Percentiles rank a stretch among this genome's conserved stretches.
phyloP scores from a whole-genome alignment of 176 grass and related monocot genomes.

The Secale cereale region DNA sequence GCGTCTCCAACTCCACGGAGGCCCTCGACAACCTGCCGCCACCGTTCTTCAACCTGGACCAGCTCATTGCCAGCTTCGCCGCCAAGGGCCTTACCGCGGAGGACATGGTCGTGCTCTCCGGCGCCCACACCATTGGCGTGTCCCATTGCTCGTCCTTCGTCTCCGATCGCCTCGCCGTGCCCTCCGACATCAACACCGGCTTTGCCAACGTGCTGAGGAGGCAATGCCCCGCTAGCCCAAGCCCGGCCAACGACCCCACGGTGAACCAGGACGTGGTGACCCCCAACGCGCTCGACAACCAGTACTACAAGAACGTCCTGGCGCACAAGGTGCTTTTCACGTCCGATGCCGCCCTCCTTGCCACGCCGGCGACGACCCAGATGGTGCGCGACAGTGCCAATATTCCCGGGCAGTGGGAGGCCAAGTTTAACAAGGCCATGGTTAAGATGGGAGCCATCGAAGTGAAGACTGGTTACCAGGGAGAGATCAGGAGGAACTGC shows the following conservation, averaged over 20 bases:
- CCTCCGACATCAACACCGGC: conserved; percentile 15
- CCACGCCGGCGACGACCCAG: not conserved
- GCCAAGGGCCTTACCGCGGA: not conserved
- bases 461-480: not conserved
- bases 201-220: not conserved
- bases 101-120: not conserved
- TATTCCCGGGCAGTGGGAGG: not conserved
- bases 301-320: not conserved
- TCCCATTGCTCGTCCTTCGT: not conserved
- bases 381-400: not conserved
- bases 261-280: not conserved
- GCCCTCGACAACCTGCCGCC: conserved; percentile 32
- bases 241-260: not conserved
- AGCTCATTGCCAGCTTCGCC: not conserved
- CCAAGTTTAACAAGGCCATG: not conserved
- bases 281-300: not conserved
- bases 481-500: not conserved
- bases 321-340: not conserved
- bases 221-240: not conserved
- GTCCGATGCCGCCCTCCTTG: not conserved
- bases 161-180: conserved; percentile 1
- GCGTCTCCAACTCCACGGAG: not conserved
- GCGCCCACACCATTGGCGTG: not conserved
- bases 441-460: not conserved
- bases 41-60: not conserved